A percentile compares a stretch with the other conserved stretches of the same genome.
Evolutionary conservation across 495 filamentous ascomycete species (phyloP).

Genomic region (Cercophora sp.): DNA sequence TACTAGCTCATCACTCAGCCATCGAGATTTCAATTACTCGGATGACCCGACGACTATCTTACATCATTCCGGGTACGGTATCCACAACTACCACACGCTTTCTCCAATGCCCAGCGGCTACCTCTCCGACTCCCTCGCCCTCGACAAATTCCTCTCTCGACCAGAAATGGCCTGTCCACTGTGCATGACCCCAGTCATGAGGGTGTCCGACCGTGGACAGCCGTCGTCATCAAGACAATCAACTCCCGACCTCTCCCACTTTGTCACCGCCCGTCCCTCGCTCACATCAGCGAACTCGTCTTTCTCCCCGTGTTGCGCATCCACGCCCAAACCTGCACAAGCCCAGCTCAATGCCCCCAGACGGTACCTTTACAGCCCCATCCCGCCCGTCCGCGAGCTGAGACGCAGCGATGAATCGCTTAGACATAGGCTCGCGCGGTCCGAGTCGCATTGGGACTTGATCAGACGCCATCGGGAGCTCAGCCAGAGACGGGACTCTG

Average conservation of each 20-base stretch:
- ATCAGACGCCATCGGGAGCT: slow-evolving; percentile 30
- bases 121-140: background rate
- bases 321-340: background rate
- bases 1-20: no score
- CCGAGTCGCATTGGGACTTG: slow-evolving; percentile 22
- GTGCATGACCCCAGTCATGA: slow-evolving; percentile 18
- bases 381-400: no score
- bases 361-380: background rate
- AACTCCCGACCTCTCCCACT: background rate
- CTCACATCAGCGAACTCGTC: background rate
- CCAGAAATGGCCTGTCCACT: background rate
- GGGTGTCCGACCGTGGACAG: slow-evolving; percentile 19
- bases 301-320: background rate
- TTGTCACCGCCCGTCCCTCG: background rate
- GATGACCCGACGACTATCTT: no score
- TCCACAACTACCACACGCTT: no score
- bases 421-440: slow-evolving; percentile 1
- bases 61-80: no score
- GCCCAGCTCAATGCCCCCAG: background rate
- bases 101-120: background rate
- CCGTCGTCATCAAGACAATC: slow-evolving; percentile 11
- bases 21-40: no score
- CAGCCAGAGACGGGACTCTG: slow-evolving; percentile 27
- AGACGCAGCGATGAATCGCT: no score
- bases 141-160: background rate